A percentile compares a stretch with the other conserved stretches of the same genome.
phyloP scores from a whole-genome alignment of 2,329 filamentous ascomycete genomes.

The Pseudocercospora cruenta region DNA sequence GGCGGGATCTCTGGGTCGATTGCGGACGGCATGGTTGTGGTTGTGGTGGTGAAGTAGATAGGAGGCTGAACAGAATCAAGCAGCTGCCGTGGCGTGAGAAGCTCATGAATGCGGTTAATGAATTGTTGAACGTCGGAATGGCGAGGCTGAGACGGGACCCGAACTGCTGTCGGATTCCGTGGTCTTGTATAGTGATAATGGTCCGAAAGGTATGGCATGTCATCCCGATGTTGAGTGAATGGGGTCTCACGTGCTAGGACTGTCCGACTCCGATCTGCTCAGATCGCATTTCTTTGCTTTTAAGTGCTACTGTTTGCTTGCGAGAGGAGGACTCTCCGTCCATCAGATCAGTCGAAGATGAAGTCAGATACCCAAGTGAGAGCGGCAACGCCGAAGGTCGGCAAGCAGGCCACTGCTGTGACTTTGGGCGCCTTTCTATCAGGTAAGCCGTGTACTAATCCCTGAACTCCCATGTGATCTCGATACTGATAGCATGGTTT shows the following conservation, averaged over 20 bases:
- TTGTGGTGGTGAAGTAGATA: not conserved
- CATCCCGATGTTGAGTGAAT: not conserved
- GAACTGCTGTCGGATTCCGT: not conserved
- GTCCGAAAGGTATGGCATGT: not conserved
- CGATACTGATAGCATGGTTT: not conserved
- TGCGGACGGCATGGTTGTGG: not conserved
- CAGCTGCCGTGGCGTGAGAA: not conserved
- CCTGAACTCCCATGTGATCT: no score
- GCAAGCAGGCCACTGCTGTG: conserved; percentile 1
- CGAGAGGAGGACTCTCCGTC: not conserved
- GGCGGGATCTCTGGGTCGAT: conserved; percentile 1
- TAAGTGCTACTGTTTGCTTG: not conserved
- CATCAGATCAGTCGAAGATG: not conserved
- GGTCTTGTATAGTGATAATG: not conserved
- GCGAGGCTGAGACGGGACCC: not conserved
- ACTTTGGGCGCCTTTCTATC: conserved; percentile 1
- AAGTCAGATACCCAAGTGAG: not conserved
- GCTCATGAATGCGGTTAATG: not conserved
- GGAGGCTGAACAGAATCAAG: not conserved
- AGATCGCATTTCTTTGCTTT: not conserved
- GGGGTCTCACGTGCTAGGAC: not conserved
- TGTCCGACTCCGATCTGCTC: not conserved
- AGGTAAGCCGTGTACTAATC: not conserved
- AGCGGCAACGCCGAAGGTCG: not conserved
- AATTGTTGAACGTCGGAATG: not conserved